These are phyloP conservation scores for Globisporangium cederbergense DNA, from an alignment of 352 stramenopile species.

Conservation along the genomic window DNA sequence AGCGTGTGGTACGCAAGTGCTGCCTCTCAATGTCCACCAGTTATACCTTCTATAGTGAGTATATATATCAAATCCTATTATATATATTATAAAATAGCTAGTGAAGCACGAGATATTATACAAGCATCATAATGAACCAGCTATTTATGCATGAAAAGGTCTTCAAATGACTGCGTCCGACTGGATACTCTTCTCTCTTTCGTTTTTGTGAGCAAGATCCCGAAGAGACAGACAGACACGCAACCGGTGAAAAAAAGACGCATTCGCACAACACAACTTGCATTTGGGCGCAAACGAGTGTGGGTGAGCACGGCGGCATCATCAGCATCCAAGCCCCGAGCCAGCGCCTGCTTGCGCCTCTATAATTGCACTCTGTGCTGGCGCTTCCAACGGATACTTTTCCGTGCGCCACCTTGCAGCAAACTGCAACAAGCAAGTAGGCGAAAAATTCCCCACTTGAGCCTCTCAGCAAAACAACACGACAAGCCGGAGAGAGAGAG, in stretches of 20 bases:
- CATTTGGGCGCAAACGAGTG: neutral
- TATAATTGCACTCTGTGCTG: constrained; percentile 4
- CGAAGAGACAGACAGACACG: constrained; percentile 8
- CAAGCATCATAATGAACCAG: too few species aligned
- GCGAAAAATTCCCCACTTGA: neutral
- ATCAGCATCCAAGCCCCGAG: constrained; percentile 2
- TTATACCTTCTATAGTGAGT: neutral
- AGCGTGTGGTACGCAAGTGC: neutral
- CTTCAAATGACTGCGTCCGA: neutral
- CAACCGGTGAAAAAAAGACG: constrained; percentile 1
- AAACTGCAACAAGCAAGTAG: neutral
- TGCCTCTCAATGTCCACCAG: neutral
- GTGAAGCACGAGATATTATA: too few species aligned
- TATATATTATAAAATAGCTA: neutral
- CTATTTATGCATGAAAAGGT: neutral
- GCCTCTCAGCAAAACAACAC: neutral
- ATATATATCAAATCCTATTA: too few species aligned
- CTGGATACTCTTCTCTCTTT: constrained; percentile 5
- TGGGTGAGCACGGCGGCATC: neutral
- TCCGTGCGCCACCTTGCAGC: neutral
- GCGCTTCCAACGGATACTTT: constrained; percentile 4
- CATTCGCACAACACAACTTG: neutral
- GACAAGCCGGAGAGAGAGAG: neutral
- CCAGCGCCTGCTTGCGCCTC: neutral
- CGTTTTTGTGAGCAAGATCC: constrained; percentile 3